Conservation (phyloP, 306 rosid species). For the Acacia melanoxylon region DNA sequence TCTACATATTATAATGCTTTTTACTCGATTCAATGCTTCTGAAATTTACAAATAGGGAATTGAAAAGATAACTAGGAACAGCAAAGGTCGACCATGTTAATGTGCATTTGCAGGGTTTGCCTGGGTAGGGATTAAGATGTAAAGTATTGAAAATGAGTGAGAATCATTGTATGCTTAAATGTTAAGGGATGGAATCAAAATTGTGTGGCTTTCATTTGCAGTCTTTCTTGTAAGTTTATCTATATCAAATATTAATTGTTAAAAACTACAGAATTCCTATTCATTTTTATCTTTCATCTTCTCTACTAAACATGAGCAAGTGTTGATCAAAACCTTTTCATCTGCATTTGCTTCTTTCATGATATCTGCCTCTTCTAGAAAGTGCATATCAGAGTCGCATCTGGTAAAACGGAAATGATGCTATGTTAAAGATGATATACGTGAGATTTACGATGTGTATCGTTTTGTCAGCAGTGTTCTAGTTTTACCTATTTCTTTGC, state of each 20-base stretch:
- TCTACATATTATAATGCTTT: not conserved
- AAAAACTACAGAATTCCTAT: not conserved
- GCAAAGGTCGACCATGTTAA: conserved; percentile 13
- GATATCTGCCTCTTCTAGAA: not conserved
- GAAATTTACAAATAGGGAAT: not conserved
- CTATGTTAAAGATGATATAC: not conserved
- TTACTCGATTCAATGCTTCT: conserved; percentile 15
- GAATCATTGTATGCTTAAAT: conserved; percentile 12
- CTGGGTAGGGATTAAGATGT: not conserved
- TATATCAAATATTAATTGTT: not conserved
- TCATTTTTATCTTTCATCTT: not conserved
- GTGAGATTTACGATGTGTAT: not conserved
- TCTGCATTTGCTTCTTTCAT: not conserved
- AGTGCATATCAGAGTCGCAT: not conserved
- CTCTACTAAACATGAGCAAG: not conserved
- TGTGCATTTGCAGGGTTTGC: not conserved
- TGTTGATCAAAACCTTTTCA: not conserved
- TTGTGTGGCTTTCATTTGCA: not conserved
- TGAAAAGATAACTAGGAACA: not conserved
- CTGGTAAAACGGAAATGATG: conserved; percentile 1
- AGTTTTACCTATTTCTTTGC: not conserved
- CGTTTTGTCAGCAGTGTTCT: not conserved
- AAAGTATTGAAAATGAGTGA: not conserved
- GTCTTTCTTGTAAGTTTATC: not conserved
- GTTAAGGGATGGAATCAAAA: not conserved